phyloP scores from a whole-genome alignment of 2,329 filamentous ascomycete species.

The Talaromyces funiculosus region DNA sequence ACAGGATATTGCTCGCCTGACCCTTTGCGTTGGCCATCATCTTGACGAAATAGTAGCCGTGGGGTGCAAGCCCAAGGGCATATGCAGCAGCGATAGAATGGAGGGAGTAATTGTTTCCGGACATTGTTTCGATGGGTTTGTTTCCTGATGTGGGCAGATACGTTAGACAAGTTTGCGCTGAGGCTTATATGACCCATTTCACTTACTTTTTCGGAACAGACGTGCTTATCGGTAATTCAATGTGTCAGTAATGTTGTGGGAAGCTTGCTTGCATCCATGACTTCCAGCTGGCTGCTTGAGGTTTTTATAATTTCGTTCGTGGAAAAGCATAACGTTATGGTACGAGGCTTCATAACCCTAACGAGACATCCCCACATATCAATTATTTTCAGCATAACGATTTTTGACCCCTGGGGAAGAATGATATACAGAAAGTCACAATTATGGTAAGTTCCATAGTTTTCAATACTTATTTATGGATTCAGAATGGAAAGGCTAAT shows the following conservation, averaged over 20 bases:
- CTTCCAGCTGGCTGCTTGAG: background rate
- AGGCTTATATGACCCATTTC: background rate
- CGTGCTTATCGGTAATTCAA: background rate
- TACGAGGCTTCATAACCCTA: background rate
- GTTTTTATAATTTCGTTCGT: background rate
- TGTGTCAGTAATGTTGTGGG: background rate
- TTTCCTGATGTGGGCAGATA: background rate
- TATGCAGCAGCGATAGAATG: conserved; percentile 29
- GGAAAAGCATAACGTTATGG: background rate
- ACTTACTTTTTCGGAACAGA: background rate
- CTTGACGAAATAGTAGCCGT: conserved; percentile 27
- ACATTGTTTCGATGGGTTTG: conserved; percentile 10
- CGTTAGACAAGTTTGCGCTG: background rate
- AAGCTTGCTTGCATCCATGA: background rate
- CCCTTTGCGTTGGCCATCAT: conserved; percentile 27
- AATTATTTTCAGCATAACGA: background rate
- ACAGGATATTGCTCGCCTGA: conserved; percentile 26
- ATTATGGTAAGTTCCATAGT: background rate
- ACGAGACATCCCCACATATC: background rate
- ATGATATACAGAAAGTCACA: background rate
- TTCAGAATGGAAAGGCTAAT: background rate
- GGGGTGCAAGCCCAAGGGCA: conserved; percentile 25
- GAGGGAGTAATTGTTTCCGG: conserved; percentile 24
- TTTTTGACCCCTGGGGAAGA: background rate
- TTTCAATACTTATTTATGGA: background rate